Evolutionary conservation across 352 stramenopile species (phyloP).

Genomic region (Halophytophthora polymorphica): DNA sequence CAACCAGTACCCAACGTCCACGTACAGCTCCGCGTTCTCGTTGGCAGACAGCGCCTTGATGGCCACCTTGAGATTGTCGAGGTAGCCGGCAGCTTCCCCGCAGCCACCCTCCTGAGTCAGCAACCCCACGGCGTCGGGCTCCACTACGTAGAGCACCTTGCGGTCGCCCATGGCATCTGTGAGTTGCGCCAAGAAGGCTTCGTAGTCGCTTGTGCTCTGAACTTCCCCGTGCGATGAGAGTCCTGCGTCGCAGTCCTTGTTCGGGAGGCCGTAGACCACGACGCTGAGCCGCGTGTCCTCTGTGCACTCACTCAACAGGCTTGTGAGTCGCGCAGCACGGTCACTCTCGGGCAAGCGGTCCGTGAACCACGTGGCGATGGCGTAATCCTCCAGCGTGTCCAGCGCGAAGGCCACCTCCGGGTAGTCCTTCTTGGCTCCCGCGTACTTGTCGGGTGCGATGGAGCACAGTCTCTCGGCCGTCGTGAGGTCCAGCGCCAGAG

Average conservation of each 20-base stretch:
- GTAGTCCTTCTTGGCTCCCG: constrained; percentile 23
- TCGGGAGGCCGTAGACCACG: constrained; percentile 53
- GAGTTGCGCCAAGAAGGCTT: constrained; percentile 28
- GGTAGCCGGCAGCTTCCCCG: constrained; percentile 32
- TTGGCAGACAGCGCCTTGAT: constrained; percentile 33
- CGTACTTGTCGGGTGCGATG: constrained; percentile 26
- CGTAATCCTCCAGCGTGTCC: constrained; percentile 31
- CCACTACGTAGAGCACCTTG: constrained; percentile 47
- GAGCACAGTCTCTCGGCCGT: constrained; percentile 30
- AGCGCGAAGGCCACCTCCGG: constrained; percentile 32
- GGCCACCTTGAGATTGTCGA: constrained; percentile 29
- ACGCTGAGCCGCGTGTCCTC: constrained; percentile 27
- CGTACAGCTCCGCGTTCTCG: constrained; percentile 46
- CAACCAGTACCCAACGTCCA: constrained; percentile 47
- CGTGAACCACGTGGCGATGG: constrained; percentile 48
- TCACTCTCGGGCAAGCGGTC: constrained; percentile 23
- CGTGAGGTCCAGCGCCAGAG: background rate
- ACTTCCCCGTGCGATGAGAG: constrained; percentile 22
- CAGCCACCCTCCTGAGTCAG: constrained; percentile 14
- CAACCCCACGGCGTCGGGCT: constrained; percentile 44
- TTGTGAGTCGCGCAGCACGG: constrained; percentile 12
- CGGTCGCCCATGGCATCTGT: constrained; percentile 28
- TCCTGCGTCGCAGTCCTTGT: constrained; percentile 53
- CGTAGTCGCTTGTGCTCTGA: constrained; percentile 31
- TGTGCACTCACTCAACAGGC: constrained; percentile 21